Conservation (phyloP, 495 filamentous ascomycete species). For the Barbatosphaeria neglecta region DNA sequence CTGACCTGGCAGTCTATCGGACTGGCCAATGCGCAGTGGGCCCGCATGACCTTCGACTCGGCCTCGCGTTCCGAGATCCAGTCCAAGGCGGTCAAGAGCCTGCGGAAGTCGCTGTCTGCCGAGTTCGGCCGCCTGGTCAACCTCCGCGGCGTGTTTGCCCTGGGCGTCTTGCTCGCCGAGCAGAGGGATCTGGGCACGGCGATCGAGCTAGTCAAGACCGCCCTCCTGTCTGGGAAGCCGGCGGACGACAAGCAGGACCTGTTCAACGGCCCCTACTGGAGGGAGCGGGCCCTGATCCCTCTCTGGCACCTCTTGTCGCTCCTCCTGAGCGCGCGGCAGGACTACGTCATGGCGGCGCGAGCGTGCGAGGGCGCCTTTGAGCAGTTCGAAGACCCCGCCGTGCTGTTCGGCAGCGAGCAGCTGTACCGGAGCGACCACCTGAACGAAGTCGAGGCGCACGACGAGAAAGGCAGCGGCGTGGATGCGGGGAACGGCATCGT, state of each 20-base stretch:
- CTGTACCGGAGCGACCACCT: constrained; percentile 43
- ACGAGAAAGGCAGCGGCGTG: constrained; percentile 19
- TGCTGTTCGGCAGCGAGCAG: constrained; percentile 39
- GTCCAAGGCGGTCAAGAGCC: constrained; percentile 56
- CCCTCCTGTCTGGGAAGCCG: constrained; percentile 30
- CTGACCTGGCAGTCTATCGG: constrained; percentile 71
- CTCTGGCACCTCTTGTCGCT: constrained; percentile 82
- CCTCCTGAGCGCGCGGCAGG: constrained; percentile 73
- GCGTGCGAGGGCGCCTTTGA: constrained; percentile 86
- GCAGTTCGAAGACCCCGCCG: constrained; percentile 55
- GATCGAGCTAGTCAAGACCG: constrained; percentile 61
- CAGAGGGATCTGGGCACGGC: constrained; percentile 64
- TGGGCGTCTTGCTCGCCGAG: constrained; percentile 73
- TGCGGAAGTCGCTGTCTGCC: constrained; percentile 58
- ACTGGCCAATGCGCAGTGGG: constrained; percentile 74
- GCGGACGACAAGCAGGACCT: constrained; percentile 18
- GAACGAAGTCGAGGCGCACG: constrained; percentile 27
- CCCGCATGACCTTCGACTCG: constrained; percentile 62
- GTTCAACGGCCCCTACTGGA: constrained; percentile 28
- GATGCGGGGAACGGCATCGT: constrained; percentile 40
- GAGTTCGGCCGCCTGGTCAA: constrained; percentile 49
- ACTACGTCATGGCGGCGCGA: constrained; percentile 65
- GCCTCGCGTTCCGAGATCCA: constrained; percentile 57
- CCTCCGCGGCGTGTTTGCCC: constrained; percentile 61
- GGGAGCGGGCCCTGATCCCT: constrained; percentile 49